A percentile compares a stretch with the other conserved stretches of the same genome.
Conservation (phyloP, 768 basidiomycete genomes). For the Phaffia australis region DNA sequence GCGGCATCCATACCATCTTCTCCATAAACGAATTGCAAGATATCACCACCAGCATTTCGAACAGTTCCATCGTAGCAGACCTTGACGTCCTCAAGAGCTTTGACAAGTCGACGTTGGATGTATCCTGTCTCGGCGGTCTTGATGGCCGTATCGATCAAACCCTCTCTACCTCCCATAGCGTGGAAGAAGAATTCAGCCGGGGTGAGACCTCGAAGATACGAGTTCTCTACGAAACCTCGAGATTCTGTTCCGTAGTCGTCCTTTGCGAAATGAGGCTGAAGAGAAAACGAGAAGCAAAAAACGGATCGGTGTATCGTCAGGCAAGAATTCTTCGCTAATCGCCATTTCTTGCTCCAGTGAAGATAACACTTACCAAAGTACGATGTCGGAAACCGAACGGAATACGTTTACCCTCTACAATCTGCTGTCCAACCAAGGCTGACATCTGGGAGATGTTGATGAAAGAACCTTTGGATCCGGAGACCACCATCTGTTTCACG, state of each 20-base stretch:
- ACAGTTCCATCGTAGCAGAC: constrained; percentile 98
- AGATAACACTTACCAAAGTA: constrained; percentile 44
- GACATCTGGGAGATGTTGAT: constrained; percentile 99
- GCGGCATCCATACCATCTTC: constrained; percentile 99
- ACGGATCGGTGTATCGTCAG: not conserved
- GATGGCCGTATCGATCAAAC: constrained; percentile 96
- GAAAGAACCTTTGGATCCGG: constrained; percentile 88
- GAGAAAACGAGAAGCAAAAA: not conserved
- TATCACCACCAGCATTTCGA: constrained; percentile 89
- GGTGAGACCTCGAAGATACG: constrained; percentile 87
- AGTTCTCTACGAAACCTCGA: constrained; percentile 97
- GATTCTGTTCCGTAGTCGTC: constrained; percentile 98
- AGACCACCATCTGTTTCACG: constrained; percentile 99
- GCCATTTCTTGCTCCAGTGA: not conserved
- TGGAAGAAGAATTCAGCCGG: constrained; percentile 99
- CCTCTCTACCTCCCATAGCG: constrained; percentile 99
- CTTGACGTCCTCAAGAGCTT: constrained; percentile 93
- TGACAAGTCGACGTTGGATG: constrained; percentile 94
- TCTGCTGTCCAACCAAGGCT: constrained; percentile 96
- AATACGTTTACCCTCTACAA: constrained; percentile 94
- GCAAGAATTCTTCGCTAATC: not conserved
- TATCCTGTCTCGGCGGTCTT: constrained; percentile 99
- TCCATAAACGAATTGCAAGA: constrained; percentile 92
- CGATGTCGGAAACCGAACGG: constrained; percentile 97
- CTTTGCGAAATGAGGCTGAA: constrained; percentile 81